Conservation (phyloP, 352 stramenopile species). For the Nothophytophthora sp. region DNA sequence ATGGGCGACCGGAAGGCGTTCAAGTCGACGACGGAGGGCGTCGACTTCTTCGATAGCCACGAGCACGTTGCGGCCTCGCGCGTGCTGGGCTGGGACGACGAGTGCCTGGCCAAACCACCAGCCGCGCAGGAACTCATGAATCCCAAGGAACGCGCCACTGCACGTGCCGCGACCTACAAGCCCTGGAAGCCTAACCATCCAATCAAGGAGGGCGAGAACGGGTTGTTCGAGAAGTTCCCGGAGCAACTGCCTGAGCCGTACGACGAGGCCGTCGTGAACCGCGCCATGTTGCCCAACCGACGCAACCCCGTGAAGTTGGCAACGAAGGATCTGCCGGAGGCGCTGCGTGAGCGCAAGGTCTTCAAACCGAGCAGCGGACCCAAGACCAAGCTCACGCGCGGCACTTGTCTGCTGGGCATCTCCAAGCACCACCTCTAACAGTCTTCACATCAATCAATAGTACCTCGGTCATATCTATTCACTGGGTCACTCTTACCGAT, state of each 20-base stretch:
- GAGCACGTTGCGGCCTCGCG: conserved; percentile 66
- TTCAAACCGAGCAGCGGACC: conserved; percentile 65
- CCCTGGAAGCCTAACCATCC: conserved; percentile 71
- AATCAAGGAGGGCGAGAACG: conserved; percentile 62
- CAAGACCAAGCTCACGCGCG: conserved; percentile 75
- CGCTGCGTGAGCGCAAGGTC: conserved; percentile 66
- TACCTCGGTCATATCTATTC: conserved; percentile 23
- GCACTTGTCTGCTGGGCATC: conserved; percentile 76
- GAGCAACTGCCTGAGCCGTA: conserved; percentile 67
- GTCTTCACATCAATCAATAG: conserved; percentile 9
- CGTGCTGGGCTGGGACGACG: conserved; percentile 69
- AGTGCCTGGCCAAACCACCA: conserved; percentile 57
- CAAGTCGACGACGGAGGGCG: conserved; percentile 61
- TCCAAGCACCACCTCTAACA: conserved; percentile 74
- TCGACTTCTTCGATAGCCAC: conserved; percentile 77
- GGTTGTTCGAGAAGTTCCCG: conserved; percentile 72
- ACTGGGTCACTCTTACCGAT: conserved; percentile 11
- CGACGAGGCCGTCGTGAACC: conserved; percentile 71
- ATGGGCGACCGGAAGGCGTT: conserved; percentile 75
- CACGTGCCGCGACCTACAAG: conserved; percentile 56
- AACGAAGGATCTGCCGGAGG: conserved; percentile 54
- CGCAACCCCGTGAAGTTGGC: conserved; percentile 71
- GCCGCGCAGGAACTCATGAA: conserved; percentile 70
- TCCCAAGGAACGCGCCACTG: conserved; percentile 64
- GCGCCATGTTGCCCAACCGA: conserved; percentile 70